A percentile compares a stretch with the other conserved stretches of the same genome.
Conservation (phyloP, 768 basidiomycete species). For the Stropharia rugosoannulata region DNA sequence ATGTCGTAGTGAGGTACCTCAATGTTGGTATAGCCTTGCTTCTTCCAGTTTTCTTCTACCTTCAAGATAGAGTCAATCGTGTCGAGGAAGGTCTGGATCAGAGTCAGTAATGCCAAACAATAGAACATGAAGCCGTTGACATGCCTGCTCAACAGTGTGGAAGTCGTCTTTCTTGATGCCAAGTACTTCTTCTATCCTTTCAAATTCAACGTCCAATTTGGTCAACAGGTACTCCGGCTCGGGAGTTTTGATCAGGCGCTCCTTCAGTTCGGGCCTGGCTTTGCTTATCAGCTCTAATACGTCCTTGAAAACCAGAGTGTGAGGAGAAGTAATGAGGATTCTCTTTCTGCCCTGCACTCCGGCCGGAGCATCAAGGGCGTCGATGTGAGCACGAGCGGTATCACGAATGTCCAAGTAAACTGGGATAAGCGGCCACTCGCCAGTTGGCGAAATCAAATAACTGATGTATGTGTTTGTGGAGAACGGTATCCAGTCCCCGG, state of each 20-base stretch:
- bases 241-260: constrained; percentile 20
- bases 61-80: constrained; percentile 1
- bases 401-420: constrained; percentile 36
- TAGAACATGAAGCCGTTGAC: neutral
- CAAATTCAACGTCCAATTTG: constrained; percentile 25
- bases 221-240: constrained; percentile 16
- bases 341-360: constrained; percentile 3
- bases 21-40: neutral
- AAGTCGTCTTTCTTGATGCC: constrained; percentile 34
- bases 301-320: constrained; percentile 11
- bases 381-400: constrained; percentile 32
- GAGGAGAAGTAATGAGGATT: constrained; percentile 5
- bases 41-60: constrained; percentile 1
- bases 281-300: constrained; percentile 23
- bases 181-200: constrained; percentile 27
- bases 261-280: constrained; percentile 28
- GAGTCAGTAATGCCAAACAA: neutral
- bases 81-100: constrained; percentile 4
- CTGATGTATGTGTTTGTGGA: constrained; percentile 30
- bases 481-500: constrained; percentile 21
- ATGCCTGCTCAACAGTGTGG: constrained; percentile 20
- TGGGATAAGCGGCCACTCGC: constrained; percentile 19
- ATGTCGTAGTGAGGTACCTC: neutral
- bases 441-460: constrained; percentile 26
- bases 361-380: constrained; percentile 19